Evolutionary conservation across 2,329 filamentous ascomycete genomes (phyloP).

Genomic region (Aspergillus sp.): DNA sequence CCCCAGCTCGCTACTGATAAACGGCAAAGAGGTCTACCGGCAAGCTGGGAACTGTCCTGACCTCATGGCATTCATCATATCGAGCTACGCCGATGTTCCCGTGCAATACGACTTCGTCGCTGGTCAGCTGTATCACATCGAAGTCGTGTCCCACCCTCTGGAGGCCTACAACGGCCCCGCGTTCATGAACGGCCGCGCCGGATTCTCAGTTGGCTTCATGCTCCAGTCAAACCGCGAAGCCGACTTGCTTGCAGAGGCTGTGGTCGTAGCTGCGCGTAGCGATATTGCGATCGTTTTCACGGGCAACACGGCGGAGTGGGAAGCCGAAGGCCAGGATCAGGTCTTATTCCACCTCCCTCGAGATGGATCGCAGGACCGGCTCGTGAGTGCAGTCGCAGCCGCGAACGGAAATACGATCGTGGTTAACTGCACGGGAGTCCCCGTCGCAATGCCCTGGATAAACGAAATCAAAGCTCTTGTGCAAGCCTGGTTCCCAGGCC

Average conservation of each 20-base stretch:
- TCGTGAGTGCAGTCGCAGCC: slow-evolving; percentile 12
- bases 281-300: slow-evolving; percentile 17
- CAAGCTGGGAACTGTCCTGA: no score
- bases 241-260: slow-evolving; percentile 13
- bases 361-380: slow-evolving; percentile 9
- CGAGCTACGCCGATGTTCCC: no score
- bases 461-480: slow-evolving; percentile 67
- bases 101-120: no score
- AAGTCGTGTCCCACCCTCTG: no score
- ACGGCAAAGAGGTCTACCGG: no score
- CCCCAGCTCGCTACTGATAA: no score
- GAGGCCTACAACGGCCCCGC: no score
- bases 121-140: no score
- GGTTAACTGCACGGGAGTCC: slow-evolving; percentile 14
- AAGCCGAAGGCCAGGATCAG: slow-evolving; percentile 21
- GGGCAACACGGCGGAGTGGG: slow-evolving; percentile 16
- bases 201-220: slow-evolving; percentile 1
- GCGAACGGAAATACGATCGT: slow-evolving; percentile 19
- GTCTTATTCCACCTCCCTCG: slow-evolving; percentile 15
- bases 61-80: no score
- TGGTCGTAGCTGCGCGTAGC: neutral
- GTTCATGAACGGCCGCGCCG: no score
- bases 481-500: slow-evolving; percentile 73
- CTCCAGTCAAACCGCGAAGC: slow-evolving; percentile 5
- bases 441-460: slow-evolving; percentile 62